These are phyloP conservation scores for Vanderwaltozyma yarrowii DNA, from an alignment of 805 yeast genomes.

Conservation along the genomic window DNA sequence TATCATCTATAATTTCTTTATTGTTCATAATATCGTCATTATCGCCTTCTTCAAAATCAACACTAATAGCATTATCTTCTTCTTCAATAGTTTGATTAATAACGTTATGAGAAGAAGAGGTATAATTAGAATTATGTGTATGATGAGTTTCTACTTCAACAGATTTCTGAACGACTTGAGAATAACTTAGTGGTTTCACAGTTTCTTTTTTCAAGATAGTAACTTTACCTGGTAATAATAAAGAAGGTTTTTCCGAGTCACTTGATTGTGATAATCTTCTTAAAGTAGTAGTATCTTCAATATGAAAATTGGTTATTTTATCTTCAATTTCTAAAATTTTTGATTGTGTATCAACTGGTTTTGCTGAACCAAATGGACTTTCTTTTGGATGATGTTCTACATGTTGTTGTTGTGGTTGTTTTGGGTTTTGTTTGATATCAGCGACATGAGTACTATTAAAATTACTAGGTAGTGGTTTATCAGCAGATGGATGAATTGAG, in stretches of 20 bases:
- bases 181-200: conserved; percentile 2
- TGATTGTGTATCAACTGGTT: conserved; percentile 69
- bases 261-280: conserved; percentile 13
- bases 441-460: too few relatives aligned
- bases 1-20: background rate
- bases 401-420: too few relatives aligned
- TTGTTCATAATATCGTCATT: background rate
- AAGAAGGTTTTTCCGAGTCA: conserved; percentile 5
- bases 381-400: conserved; percentile 18
- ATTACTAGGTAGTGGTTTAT: conserved; percentile 11
- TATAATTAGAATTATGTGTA: background rate
- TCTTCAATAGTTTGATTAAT: background rate
- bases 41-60: background rate
- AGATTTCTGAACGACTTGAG: conserved; percentile 1
- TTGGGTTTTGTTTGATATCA: too few relatives aligned
- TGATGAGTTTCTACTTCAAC: background rate
- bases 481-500: conserved; percentile 21
- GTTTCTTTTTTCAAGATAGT: conserved; percentile 3
- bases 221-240: background rate
- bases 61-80: background rate
- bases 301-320: conserved; percentile 31
- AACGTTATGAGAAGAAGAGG: background rate
- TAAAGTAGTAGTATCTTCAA: conserved; percentile 33
- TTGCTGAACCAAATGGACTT: conserved; percentile 74
- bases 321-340: conserved; percentile 55